These are phyloP conservation scores for Malassezia globosa DNA, from an alignment of 1,284 basidiomycete species.

Conservation along the genomic window DNA sequence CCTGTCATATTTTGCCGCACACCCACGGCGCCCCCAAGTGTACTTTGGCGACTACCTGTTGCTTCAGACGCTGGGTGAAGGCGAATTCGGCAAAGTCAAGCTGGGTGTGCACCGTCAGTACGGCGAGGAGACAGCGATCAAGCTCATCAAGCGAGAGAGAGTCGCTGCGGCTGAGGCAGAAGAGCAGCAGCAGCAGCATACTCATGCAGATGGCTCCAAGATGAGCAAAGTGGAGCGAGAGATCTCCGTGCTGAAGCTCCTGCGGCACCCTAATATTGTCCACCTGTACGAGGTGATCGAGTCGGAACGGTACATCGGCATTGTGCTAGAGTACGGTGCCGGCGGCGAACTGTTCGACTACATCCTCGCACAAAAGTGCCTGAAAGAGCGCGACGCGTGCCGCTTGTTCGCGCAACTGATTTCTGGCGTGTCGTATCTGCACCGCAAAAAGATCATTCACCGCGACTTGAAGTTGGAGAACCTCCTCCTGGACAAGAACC, in stretches of 20 bases:
- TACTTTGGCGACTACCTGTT: constrained; percentile 47
- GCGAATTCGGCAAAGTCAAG: constrained; percentile 99
- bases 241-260: constrained; percentile 87
- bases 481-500: constrained; percentile 84
- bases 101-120: constrained; percentile 81
- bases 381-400: constrained; percentile 86
- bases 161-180: constrained; percentile 59
- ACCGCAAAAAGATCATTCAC: constrained; percentile 97
- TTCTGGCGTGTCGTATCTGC: constrained; percentile 96
- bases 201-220: constrained; percentile 53
- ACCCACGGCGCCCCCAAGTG: constrained; percentile 44
- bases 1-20: constrained; percentile 44
- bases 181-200: constrained; percentile 16
- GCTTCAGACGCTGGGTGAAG: constrained; percentile 57
- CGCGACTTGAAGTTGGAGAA: constrained; percentile 99
- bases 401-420: constrained; percentile 96
- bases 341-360: constrained; percentile 97
- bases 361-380: constrained; percentile 92
- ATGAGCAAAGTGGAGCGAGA: constrained; percentile 95
- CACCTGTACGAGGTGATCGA: constrained; percentile 97
- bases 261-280: constrained; percentile 97
- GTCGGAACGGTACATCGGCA: constrained; percentile 98
- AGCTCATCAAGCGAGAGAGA: constrained; percentile 86
- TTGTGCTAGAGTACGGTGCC: constrained; percentile 95
- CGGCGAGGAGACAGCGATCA: constrained; percentile 98